Conservation (phyloP, 148 eudicot genomes). For the Diospyros kaki region DNA sequence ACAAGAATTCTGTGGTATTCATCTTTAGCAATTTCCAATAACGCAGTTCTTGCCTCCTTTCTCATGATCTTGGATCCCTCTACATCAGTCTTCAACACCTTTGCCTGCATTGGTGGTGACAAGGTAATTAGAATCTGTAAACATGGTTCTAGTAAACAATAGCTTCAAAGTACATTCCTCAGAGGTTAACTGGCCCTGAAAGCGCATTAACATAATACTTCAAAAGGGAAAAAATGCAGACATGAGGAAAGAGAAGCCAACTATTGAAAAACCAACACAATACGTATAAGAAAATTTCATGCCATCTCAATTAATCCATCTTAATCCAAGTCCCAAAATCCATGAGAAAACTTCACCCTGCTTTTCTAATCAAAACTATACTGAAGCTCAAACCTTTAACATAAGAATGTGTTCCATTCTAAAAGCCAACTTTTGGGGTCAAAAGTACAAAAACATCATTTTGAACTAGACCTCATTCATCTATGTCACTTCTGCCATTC, state of each 20-base stretch:
- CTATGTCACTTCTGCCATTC: not conserved
- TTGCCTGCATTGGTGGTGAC: constrained; percentile 46
- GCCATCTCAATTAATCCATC: not conserved
- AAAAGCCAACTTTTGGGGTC: not conserved
- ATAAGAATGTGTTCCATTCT: not conserved
- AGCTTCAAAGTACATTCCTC: not conserved
- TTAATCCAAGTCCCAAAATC: not conserved
- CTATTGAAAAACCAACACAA: not conserved
- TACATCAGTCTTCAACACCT: constrained; percentile 41
- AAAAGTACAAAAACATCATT: not conserved
- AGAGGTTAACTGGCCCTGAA: not conserved
- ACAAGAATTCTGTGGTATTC: constrained; percentile 60
- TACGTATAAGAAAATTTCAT: not conserved
- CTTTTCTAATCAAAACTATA: not conserved
- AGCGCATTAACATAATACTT: not conserved
- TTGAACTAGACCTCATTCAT: not conserved
- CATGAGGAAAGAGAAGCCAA: not conserved
- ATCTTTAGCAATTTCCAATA: constrained; percentile 69
- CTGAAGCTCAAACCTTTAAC: not conserved
- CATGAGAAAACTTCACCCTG: not conserved
- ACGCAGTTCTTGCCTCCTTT: constrained; percentile 61
- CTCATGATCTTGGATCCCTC: constrained; percentile 53
- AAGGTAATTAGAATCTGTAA: not conserved
- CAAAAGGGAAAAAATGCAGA: not conserved
- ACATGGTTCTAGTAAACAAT: not conserved